phyloP scores from a whole-genome alignment of 371 early-diverging fungal species.

The Homolaphlyctis polyrhiza region DNA sequence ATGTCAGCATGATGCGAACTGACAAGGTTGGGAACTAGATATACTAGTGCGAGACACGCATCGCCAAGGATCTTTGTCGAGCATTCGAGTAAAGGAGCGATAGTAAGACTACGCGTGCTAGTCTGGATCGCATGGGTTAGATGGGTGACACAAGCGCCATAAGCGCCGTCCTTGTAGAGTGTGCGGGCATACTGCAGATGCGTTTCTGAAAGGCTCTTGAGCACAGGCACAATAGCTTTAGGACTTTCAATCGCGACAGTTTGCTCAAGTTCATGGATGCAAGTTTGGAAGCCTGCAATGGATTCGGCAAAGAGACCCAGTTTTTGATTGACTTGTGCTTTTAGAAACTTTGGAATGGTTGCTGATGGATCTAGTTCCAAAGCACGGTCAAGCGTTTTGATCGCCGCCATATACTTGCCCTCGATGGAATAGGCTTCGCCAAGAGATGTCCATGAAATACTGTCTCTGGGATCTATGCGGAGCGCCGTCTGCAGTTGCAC shows the following conservation, averaged over 20 bases:
- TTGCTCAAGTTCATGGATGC: neutral
- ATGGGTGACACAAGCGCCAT: conserved; percentile 63
- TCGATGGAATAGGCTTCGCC: conserved; percentile 80
- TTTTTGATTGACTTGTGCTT: conserved; percentile 58
- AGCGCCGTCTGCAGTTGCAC: conserved; percentile 77
- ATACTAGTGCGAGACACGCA: conserved; percentile 51
- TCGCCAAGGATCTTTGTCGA: conserved; percentile 72
- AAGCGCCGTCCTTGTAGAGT: conserved; percentile 62
- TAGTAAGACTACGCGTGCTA: conserved; percentile 7
- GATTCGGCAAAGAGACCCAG: conserved; percentile 64
- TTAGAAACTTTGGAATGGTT: conserved; percentile 45
- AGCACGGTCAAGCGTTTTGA: conserved; percentile 73
- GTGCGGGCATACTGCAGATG: conserved; percentile 59
- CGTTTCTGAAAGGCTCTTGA: conserved; percentile 61
- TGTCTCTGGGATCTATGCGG: conserved; percentile 60
- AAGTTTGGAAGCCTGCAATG: conserved; percentile 14
- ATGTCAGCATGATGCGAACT: neutral
- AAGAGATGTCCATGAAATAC: conserved; percentile 78
- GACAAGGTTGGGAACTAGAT: conserved; percentile 28
- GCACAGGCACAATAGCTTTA: conserved; percentile 45
- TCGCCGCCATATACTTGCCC: conserved; percentile 78
- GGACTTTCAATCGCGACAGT: conserved; percentile 26
- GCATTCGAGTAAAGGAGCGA: conserved; percentile 28
- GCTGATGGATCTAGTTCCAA: conserved; percentile 58
- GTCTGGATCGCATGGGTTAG: conserved; percentile 43